Base-by-base conservation (phyloP, 140 eudicot genomes). In the Senecio squalidus region DNA sequence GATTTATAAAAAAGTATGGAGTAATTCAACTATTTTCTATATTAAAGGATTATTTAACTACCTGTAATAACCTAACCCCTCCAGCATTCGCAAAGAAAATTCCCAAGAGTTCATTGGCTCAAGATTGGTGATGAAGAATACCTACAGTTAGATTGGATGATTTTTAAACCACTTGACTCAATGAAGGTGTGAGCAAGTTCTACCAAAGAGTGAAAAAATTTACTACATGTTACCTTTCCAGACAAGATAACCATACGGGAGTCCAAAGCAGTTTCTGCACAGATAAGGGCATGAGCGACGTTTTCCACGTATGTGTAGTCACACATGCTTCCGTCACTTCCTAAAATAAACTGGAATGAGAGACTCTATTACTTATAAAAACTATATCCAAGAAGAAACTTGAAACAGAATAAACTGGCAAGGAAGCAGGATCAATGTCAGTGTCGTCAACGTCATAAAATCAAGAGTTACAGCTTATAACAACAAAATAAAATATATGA, bases 301-400 rank as follows among this genome's bases (percentile, higher is more conserved):
- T 90, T 90, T 72, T 86, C 97, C 73, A 90, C 88, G 51, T 83
- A 86, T 48, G 95, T 86, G 78, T 83, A 90, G 75, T 90, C 97
- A 53, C 77, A 80, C 70, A 74, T 62, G 66, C 31, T 79, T 62
- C 74, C 82, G 40, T 79, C 95, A 74, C 77, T 76, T 70, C 95
- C 97, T 83, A 90, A 70, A 83, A 86, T 74, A 79, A 83, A 83
- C 97, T 90, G 94, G 84, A 83, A 85, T 75, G 80, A 83, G 85
- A 83, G 76, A 70, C 79, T 71, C 58, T 80, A 80, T 77, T 76
- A 86, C 80, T 83, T 72, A 75, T 66, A 74, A 71, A 33, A 74
- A 69, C 31, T 46, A 71, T 72, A 72, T 57, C 77, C 72, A 22
- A 71, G 68, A 61, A 44, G 34, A 26, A 18, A 45, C 10, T 60